phyloP scores from a whole-genome alignment of 2,329 filamentous ascomycete species.

The Alternaria metachromatica region DNA sequence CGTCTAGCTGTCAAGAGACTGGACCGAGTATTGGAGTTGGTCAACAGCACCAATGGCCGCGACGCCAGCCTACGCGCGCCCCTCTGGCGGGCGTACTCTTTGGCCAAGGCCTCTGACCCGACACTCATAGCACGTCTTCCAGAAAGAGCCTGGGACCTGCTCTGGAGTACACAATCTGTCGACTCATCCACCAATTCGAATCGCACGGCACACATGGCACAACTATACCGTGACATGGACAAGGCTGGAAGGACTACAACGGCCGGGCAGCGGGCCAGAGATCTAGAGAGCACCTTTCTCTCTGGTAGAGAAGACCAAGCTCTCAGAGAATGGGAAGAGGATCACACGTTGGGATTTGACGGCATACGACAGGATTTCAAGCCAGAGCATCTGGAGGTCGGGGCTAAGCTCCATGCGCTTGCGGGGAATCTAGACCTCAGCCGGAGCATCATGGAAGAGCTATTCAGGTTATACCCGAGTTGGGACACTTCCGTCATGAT shows the following conservation, averaged over 20 bases:
- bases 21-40: conserved; percentile 20
- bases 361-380: conserved; percentile 32
- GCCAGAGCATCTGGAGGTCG: conserved; percentile 64
- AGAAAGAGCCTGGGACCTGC: conserved; percentile 40
- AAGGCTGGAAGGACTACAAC: conserved; percentile 20
- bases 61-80: conserved; percentile 9
- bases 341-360: conserved; percentile 11
- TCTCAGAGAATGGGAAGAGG: conserved; percentile 41
- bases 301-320: conserved; percentile 36
- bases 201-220: conserved; percentile 24
- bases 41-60: neutral
- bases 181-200: conserved; percentile 16
- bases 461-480: conserved; percentile 56
- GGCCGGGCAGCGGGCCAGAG: conserved; percentile 25
- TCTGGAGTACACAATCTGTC: conserved; percentile 40
- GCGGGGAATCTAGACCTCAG: conserved; percentile 66
- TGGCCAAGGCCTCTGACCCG: conserved; percentile 25
- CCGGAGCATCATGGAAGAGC: conserved; percentile 61
- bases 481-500: conserved; percentile 66
- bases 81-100: conserved; percentile 43
- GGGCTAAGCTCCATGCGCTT: conserved; percentile 68
- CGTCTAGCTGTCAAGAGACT: conserved; percentile 15
- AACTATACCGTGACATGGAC: conserved; percentile 40
- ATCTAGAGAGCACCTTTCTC: conserved; percentile 39
- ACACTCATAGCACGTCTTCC: conserved; percentile 28